Evolutionary conservation across 257 asterid species (phyloP).

Genomic region (Petunia axillaris): DNA sequence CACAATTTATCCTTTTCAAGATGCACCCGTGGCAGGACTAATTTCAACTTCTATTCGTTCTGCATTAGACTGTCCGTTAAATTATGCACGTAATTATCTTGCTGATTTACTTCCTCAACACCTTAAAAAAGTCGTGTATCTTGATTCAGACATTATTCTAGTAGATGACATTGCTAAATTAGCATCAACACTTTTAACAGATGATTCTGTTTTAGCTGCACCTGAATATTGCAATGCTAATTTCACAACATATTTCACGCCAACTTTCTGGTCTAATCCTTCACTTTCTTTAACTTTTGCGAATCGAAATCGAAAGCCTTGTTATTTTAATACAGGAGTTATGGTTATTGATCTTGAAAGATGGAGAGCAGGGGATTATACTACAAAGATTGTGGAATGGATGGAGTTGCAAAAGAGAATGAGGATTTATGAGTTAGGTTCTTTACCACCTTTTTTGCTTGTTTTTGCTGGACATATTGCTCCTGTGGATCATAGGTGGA

Average conservation of each 20-base stretch:
- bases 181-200: slow-evolving; percentile 58
- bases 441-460: slow-evolving; percentile 84
- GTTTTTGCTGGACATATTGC: slow-evolving; percentile 90
- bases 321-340: slow-evolving; percentile 93
- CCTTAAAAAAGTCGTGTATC: slow-evolving; percentile 62
- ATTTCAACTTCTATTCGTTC: slow-evolving; percentile 88
- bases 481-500: slow-evolving; percentile 95
- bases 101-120: slow-evolving; percentile 71
- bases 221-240: slow-evolving; percentile 97
- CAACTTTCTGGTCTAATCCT: slow-evolving; percentile 92
- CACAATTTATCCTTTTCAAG: slow-evolving; percentile 63
- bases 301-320: slow-evolving; percentile 60
- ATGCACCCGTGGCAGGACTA: slow-evolving; percentile 63
- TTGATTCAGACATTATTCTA: slow-evolving; percentile 85
- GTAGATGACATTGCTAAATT: slow-evolving; percentile 89
- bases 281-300: slow-evolving; percentile 77
- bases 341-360: slow-evolving; percentile 81
- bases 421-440: slow-evolving; percentile 90
- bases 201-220: slow-evolving; percentile 73
- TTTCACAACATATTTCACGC: slow-evolving; percentile 87
- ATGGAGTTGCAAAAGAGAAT: slow-evolving; percentile 97
- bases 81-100: slow-evolving; percentile 92
- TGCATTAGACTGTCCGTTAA: slow-evolving; percentile 90
- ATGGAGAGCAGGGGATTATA: slow-evolving; percentile 76
- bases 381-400: slow-evolving; percentile 81